phyloP scores from a whole-genome alignment of 768 basidiomycete species.

The Rhodotorula kratochvilovae region DNA sequence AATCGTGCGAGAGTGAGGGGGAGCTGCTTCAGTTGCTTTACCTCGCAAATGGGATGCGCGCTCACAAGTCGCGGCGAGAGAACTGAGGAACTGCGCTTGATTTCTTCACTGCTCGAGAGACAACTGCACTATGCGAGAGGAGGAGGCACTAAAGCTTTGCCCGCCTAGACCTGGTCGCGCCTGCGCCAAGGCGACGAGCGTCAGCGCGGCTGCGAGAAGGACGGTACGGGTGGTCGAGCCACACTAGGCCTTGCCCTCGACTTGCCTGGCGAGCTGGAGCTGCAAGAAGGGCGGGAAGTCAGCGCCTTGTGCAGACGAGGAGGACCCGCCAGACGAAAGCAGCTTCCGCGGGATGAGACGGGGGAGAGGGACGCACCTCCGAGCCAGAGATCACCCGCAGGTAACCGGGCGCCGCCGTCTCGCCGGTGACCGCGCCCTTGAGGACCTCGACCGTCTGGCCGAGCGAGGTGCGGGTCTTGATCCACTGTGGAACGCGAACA shows the following conservation, averaged over 20 bases:
- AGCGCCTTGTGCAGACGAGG: neutral
- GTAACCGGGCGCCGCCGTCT: conserved; percentile 37
- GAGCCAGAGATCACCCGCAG: conserved; percentile 20
- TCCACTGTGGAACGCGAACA: conserved; percentile 15
- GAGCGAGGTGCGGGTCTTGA: conserved; percentile 29
- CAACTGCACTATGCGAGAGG: neutral
- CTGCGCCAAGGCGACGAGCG: neutral
- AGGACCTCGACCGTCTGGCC: conserved; percentile 29
- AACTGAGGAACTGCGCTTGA: neutral
- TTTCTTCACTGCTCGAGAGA: neutral
- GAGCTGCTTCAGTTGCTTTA: no score
- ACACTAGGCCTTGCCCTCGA: neutral
- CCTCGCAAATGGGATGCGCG: no score
- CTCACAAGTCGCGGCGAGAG: no score
- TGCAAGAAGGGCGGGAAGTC: neutral
- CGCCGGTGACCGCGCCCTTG: conserved; percentile 41
- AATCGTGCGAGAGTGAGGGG: no score
- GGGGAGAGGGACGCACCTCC: conserved; percentile 30
- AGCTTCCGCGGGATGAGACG: no score
- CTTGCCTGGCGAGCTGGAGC: conserved; percentile 1
- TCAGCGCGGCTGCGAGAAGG: neutral
- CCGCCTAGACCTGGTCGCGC: neutral
- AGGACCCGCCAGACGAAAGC: neutral
- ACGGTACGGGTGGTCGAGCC: neutral
- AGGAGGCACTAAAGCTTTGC: no score